A percentile compares a stretch with the other conserved stretches of the same genome.
These are phyloP conservation scores for Senecio squalidus DNA, from an alignment of 140 eudicot species.

Conservation along the genomic window DNA sequence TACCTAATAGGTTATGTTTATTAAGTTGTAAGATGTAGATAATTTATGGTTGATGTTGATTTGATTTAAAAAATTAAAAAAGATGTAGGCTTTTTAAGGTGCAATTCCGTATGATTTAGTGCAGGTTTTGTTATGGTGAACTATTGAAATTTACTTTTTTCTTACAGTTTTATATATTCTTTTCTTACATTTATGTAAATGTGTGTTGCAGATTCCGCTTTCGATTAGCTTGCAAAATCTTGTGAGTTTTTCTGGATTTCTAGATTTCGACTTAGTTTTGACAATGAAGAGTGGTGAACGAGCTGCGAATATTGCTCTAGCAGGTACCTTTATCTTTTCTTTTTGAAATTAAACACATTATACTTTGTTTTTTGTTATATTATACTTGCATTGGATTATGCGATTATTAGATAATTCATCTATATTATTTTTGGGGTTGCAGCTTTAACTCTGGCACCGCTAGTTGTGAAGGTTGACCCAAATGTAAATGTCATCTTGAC, in stretches of 20 bases:
- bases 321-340: slow-evolving; percentile 46
- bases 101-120: not conserved
- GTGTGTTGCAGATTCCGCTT: slow-evolving; percentile 14
- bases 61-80: too few relatives aligned
- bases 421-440: slow-evolving; percentile 27
- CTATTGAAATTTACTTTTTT: not conserved
- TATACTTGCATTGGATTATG: not conserved
- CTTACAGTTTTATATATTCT: not conserved
- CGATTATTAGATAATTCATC: not conserved
- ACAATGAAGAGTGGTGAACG: slow-evolving; percentile 75
- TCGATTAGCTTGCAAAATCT: slow-evolving; percentile 1
- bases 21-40: too few relatives aligned
- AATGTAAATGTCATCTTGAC: slow-evolving; percentile 85
- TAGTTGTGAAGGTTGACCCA: slow-evolving; percentile 80
- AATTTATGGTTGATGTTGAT: too few relatives aligned
- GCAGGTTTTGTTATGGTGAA: not conserved
- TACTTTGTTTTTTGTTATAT: not conserved
- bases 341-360: not conserved
- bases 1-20: too few relatives aligned
- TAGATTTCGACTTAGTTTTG: slow-evolving; percentile 15
- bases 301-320: slow-evolving; percentile 73
- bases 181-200: not conserved
- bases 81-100: too few relatives aligned
- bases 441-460: slow-evolving; percentile 77
- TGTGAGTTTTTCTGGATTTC: not conserved